phyloP scores from a whole-genome alignment of 2,329 filamentous ascomycete species.

The Xylariomycetidae sp. region DNA sequence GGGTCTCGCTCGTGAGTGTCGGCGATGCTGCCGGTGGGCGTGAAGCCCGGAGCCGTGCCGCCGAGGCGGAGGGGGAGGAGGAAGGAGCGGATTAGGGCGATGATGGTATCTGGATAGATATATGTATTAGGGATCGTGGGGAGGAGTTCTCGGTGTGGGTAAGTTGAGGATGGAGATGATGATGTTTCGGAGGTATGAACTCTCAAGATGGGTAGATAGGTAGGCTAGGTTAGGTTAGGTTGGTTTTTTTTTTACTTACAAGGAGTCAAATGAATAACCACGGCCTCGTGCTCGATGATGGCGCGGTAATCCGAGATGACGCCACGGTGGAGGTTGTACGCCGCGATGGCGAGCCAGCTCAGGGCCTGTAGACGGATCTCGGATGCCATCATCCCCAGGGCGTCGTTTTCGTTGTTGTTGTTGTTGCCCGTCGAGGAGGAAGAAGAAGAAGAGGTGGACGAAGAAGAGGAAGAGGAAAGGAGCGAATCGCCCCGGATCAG shows the following conservation, averaged over 20 bases:
- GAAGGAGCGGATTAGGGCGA: slow-evolving; percentile 3
- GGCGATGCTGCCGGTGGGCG: slow-evolving; percentile 3
- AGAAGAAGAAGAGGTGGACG: no score
- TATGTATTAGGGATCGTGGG: slow-evolving; percentile 2
- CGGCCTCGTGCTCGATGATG: slow-evolving; percentile 1
- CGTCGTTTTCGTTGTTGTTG: no score
- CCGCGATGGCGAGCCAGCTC: neutral
- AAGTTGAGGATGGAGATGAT: no score
- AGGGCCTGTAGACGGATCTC: neutral
- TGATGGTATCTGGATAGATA: slow-evolving; percentile 1
- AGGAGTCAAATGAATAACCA: neutral
- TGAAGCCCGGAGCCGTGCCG: slow-evolving; percentile 5
- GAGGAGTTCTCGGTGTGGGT: no score
- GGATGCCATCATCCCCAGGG: neutral
- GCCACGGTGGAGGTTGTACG: neutral
- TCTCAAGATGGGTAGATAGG: no score
- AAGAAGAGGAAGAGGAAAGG: no score
- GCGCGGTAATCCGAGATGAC: neutral
- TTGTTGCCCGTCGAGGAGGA: no score
- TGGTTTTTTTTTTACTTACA: neutral
- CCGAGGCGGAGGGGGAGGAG: slow-evolving; percentile 2
- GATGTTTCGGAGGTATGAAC: no score
- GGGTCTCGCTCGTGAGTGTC: neutral
- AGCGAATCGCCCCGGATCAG: neutral
- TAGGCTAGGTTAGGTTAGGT: no score